Base-by-base conservation (phyloP, 2,329 filamentous ascomycete species). In the Pyrenochaeta sp. region DNA sequence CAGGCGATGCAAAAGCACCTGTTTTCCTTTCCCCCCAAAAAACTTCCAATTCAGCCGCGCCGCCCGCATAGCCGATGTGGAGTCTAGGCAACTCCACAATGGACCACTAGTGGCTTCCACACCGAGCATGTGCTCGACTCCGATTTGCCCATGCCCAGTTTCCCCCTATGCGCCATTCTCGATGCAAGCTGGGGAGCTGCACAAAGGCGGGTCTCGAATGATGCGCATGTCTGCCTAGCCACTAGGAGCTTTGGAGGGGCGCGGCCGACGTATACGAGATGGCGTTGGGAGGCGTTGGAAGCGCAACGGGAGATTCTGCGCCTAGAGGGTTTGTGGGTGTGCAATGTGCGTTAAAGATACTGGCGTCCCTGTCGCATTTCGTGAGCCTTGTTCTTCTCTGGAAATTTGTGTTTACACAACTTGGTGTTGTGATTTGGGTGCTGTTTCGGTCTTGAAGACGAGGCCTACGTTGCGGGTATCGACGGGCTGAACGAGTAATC, bases 201-300 rank as follows among this genome's bases (percentile, higher is more conserved):
- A 27, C 23, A 45, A 46, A 44, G 36, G 23, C 36, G 41, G 39
- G 30, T 43, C 33, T 12, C 36, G 40, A 23, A 4, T 18, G 11
- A 30, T 42, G 40, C 23, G 23, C n/a, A 30, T n/a, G 23, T 10
- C 21, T 43, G 40, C 44, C 35, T 51, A 37, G 46, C 45, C 36
- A 35, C 45, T 33, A 43, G 6, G 46, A 31, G 45, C 39, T 29
- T 32, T 36, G 44, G 50, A 4, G 48, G n/a, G 20, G 44, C 52
- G 42, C 33, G 55, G 55, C 52, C 36, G 55, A 56, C 49, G 47
- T 51, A 52, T 43, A 56, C 50, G 55, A 52, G 39, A 41, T 31
- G 51, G 45, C 51, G 48, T 27, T 39, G 23, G 33, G 4, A 21
- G 41, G 48, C 41, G 48, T 42, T 36, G n/a, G 23, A 36, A 43